A percentile compares a stretch with the other conserved stretches of the same genome.
Evolutionary conservation across 2,329 filamentous ascomycete genomes (phyloP).

Genomic region (Fusarium decemcellulare): DNA sequence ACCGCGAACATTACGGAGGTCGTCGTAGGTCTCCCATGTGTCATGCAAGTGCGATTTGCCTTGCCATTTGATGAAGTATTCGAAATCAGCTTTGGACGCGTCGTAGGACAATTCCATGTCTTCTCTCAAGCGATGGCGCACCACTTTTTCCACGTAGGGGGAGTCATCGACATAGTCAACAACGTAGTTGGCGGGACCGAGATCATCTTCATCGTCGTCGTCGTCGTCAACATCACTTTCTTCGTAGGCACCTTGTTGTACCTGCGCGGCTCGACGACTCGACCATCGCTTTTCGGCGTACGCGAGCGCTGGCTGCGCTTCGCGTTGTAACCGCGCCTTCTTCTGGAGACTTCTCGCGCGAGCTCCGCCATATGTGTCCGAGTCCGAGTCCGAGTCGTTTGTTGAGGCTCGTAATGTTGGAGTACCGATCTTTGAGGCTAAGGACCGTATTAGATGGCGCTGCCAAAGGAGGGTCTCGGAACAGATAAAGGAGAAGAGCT

Average conservation of each 20-base stretch:
- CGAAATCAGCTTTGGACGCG: conserved; percentile 80
- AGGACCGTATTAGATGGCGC: conserved; percentile 30
- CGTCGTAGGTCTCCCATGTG: conserved; percentile 89
- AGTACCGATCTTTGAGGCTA: conserved; percentile 74
- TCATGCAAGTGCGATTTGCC: conserved; percentile 95
- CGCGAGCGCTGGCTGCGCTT: conserved; percentile 76
- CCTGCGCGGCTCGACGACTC: conserved; percentile 84
- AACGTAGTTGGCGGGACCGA: conserved; percentile 75
- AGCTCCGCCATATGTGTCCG: conserved; percentile 84
- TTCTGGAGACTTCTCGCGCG: conserved; percentile 79
- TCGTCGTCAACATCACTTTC: conserved; percentile 77
- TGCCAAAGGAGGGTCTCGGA: conserved; percentile 1
- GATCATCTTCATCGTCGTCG: conserved; percentile 71
- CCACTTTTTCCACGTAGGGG: conserved; percentile 90
- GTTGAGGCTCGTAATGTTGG: conserved; percentile 67
- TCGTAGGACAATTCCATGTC: conserved; percentile 73
- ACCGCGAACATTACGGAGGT: conserved; percentile 83
- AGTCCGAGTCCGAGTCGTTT: conserved; percentile 77
- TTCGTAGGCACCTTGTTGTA: conserved; percentile 73
- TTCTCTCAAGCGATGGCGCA: conserved; percentile 86
- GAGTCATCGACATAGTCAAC: conserved; percentile 81
- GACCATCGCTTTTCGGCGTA: conserved; percentile 92
- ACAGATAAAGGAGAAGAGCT: conserved; percentile 45
- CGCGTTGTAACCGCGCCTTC: conserved; percentile 81
- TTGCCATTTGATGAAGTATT: conserved; percentile 97